Evolutionary conservation across 345 rosid genomes (phyloP).

Genomic region (Leavenworthia alabamica): DNA sequence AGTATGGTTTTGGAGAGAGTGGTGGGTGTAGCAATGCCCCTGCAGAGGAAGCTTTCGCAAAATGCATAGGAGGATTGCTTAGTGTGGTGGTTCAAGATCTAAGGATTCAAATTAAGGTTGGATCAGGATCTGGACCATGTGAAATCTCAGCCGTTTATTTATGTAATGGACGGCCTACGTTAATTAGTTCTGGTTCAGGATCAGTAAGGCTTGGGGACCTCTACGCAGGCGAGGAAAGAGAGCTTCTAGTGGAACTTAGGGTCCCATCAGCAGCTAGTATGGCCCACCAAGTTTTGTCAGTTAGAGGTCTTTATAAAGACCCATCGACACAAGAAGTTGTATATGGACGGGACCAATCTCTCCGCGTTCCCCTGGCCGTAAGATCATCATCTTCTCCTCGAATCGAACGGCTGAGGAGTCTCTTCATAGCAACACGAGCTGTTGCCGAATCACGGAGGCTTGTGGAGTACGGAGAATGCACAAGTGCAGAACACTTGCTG

Average conservation of each 20-base stretch:
- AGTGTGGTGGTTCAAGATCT: constrained; percentile 70
- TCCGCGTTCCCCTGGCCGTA: constrained; percentile 41
- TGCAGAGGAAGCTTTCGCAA: constrained; percentile 56
- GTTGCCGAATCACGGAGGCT: constrained; percentile 72
- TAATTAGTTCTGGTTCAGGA: constrained; percentile 41
- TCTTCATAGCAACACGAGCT: constrained; percentile 61
- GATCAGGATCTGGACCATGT: constrained; percentile 53
- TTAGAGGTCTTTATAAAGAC: constrained; percentile 57
- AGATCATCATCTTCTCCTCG: constrained; percentile 46
- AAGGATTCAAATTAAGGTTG: constrained; percentile 55
- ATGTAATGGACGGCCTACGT: constrained; percentile 40
- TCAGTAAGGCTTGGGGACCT: constrained; percentile 66
- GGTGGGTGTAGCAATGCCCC: constrained; percentile 50
- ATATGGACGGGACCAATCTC: constrained; percentile 43
- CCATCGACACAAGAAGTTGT: constrained; percentile 51
- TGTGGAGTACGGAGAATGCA: constrained; percentile 46
- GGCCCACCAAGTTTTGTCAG: constrained; percentile 45
- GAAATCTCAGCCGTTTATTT: constrained; percentile 75
- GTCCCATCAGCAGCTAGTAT: constrained; percentile 34
- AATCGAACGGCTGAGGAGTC: constrained; percentile 49
- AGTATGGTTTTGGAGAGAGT: constrained; percentile 44
- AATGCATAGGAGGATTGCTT: constrained; percentile 51
- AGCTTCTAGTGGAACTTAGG: constrained; percentile 60
- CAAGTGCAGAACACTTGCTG: constrained; percentile 59
- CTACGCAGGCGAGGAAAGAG: constrained; percentile 74